These are phyloP conservation scores for Ogataea hybrid DNA, from an alignment of 1,139 yeast species.

Conservation along the genomic window DNA sequence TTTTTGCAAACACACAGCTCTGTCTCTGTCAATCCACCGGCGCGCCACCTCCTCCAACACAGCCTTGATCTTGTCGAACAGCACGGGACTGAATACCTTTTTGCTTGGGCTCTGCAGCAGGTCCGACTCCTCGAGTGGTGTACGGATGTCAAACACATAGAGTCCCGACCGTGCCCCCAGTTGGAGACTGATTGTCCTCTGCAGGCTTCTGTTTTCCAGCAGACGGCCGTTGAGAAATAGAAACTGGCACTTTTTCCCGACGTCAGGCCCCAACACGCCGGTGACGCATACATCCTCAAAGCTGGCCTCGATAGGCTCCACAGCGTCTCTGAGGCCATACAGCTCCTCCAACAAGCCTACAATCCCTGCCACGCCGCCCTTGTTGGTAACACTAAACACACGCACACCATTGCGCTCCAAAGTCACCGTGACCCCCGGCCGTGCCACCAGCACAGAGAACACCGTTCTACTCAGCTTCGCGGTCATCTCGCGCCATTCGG, in stretches of 20 bases:
- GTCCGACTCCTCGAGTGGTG: too few species aligned
- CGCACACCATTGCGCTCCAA: slow-evolving; percentile 18
- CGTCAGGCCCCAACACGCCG: slow-evolving; percentile 34
- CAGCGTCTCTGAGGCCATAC: slow-evolving; percentile 1
- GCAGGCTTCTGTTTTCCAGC: slow-evolving; percentile 29
- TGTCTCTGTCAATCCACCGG: too few species aligned
- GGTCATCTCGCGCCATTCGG: slow-evolving; percentile 30
- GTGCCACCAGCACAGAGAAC: slow-evolving; percentile 34
- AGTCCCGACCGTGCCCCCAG: too few species aligned
- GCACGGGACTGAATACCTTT: too few species aligned
- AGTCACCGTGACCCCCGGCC: slow-evolving; percentile 20
- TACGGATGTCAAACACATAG: too few species aligned
- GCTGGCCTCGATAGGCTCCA: background rate
- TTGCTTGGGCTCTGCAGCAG: too few species aligned
- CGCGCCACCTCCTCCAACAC: too few species aligned
- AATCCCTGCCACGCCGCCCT: background rate
- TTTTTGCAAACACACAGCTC: too few species aligned
- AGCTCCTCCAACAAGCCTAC: slow-evolving; percentile 22
- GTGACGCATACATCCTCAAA: slow-evolving; percentile 19
- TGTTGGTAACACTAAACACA: slow-evolving; percentile 14
- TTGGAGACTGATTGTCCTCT: slow-evolving; percentile 30
- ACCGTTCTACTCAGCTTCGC: slow-evolving; percentile 37
- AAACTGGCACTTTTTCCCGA: slow-evolving; percentile 37
- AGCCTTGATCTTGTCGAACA: too few species aligned
- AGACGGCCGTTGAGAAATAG: slow-evolving; percentile 45